A percentile compares a stretch with the other conserved stretches of the same genome.
Conservation (phyloP, 2,329 filamentous ascomycete species). For the Xylaria polymorpha region DNA sequence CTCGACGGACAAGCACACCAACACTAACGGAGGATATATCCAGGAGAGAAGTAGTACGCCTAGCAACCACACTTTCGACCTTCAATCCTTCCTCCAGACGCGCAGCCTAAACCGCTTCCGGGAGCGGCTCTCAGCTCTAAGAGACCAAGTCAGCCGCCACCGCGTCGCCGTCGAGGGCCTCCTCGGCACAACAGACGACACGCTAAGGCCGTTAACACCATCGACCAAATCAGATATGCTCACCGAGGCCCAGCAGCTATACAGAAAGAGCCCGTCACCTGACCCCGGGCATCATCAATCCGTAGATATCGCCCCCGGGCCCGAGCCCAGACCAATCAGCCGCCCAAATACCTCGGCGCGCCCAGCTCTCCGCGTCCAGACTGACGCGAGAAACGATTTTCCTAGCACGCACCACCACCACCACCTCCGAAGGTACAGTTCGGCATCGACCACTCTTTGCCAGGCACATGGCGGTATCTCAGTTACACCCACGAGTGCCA, state of each 20-base stretch:
- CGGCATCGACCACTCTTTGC: constrained; percentile 6
- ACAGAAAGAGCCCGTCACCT: not conserved
- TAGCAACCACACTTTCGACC: constrained; percentile 46
- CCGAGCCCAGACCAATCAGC: not conserved
- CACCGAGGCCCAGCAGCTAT: not conserved
- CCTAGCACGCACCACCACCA: not conserved
- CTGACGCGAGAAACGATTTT: constrained; percentile 5
- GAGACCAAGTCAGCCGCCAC: constrained; percentile 62
- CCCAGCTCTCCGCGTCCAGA: constrained; percentile 26
- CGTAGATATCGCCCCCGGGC: not conserved
- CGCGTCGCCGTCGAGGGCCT: constrained; percentile 58
- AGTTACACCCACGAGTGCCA: not conserved
- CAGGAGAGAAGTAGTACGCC: constrained; percentile 35
- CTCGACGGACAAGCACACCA: not conserved
- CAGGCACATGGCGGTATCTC: not conserved
- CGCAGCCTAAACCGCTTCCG: constrained; percentile 62
- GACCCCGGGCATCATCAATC: not conserved
- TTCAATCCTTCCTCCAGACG: constrained; percentile 54
- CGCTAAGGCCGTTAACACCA: constrained; percentile 19
- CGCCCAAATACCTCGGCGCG: constrained; percentile 10
- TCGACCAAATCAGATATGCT: not conserved
- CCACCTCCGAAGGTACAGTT: constrained; percentile 10
- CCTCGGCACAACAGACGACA: constrained; percentile 40
- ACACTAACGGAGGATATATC: constrained; percentile 38
- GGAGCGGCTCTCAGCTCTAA: constrained; percentile 60